Evolutionary conservation across 2,329 filamentous ascomycete genomes (phyloP), one percentile per base, ranked within the genome.

Genomic region (Apiospora phragmitis): DNA sequence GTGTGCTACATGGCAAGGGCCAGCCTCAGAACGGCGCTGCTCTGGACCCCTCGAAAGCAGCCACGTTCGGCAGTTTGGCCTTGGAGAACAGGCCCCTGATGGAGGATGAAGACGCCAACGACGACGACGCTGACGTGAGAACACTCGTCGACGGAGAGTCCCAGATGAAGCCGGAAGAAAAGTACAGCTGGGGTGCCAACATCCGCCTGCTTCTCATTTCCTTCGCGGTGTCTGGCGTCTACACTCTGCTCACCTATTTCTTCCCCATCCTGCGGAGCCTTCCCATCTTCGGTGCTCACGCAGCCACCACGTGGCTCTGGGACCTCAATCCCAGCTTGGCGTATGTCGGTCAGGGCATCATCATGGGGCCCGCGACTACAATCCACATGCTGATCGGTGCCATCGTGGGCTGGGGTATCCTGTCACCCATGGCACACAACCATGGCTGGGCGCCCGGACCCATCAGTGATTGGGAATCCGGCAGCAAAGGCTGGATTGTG

Each of bases 401-500:
- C 4, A 80, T 97, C 21, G 78, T 98, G 12, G 96, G 96, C 35
- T 99, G 96, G 96, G 96, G 91, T 0, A 80, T 98, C 7, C 85
- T 99, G 1, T 98, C 95, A 3, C 96, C 96, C 1, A 81, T 98
- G 9, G 95, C 96, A 4, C 98, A 97, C 80, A 83, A 86, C 70
- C 90, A 88, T 75, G 94, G 93, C 3, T 99, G 96, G 96, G 96
- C 96, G 12, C 93, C 94, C 3, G 96, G 95, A 0, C 87, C 91
- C 1, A 94, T 98, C 0, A 87, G 90, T 70, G 93, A 97, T 79
- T 99, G 96, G 96, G 93, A 95, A 71, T 90, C 87, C 21, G 96
- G 96, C 12, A 97, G 94, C 79, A 98, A 98, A 82, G 96, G 95
- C 49, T 99, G 96, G 96, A 98, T 99, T 72, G 94, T 99, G 0